Base-by-base conservation (phyloP, 805 yeast species). In the Zygoascus ofunaensis region DNA sequence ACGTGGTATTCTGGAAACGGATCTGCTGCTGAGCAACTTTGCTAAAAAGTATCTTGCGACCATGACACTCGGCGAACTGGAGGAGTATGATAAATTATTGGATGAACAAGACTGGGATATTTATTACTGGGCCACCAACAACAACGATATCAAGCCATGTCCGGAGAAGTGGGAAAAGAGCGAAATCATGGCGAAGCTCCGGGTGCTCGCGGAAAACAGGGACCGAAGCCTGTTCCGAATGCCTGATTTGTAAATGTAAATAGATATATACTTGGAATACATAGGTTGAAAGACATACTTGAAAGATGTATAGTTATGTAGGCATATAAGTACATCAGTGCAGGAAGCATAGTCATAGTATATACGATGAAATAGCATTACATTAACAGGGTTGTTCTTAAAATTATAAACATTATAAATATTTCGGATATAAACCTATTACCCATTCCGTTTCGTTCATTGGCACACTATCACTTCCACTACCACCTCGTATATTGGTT, bases 51-150 rank as follows among this genome's bases (percentile, higher is more conserved):
- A 84, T 58, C 68, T 92, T 50, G 63, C 71, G 33, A 58, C 59
- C 0, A 73, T 92, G 70, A 69, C 73, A 10, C 63, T 67, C 48
- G 80, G 71, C 44, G 82, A 87, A 64, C 68, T 92, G 43, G 82
- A 78, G 39, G 97, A 92, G 62, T 92, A 86, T 62, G 97, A 90
- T 58, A 37, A 51, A 44, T 48, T 92, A 46, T 71, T 92, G 59
- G 94, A 92, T 62, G 94, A 90, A 64, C 77, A 90, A n/a, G 98
- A 92, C 64, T 92, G 98, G 98, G 98, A 92, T 63, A 89, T 92
- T 49, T 92, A 86, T 64, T 92, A 92, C 68, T 90, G 98, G 98
- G 95, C 94, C 21, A 87, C 97, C 2, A 77, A 76, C 52, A 86
- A 89, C 61, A 55, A 58, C 21, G 79, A 76, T 30, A 78, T 84